phyloP scores from a whole-genome alignment of 2,329 filamentous ascomycete genomes.

The Akanthomyces lecanii region DNA sequence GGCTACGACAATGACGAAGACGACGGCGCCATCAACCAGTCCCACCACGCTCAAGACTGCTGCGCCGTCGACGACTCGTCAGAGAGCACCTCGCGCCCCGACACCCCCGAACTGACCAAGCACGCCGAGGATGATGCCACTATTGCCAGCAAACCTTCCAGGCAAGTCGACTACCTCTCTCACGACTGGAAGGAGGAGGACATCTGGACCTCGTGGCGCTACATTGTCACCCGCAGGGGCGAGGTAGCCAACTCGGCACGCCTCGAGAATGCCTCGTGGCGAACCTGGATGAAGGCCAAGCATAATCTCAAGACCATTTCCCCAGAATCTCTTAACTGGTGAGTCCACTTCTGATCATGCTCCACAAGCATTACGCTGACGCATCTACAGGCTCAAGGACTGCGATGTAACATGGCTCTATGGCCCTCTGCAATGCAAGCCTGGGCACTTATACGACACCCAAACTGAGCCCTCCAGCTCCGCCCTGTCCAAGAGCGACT shows the following conservation, averaged over 20 bases:
- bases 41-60: constrained; percentile 43
- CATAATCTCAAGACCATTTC: constrained; percentile 82
- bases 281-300: constrained; percentile 93
- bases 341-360: constrained; percentile 30
- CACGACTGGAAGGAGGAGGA: constrained; percentile 94
- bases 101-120: constrained; percentile 52
- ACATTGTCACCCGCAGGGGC: constrained; percentile 75
- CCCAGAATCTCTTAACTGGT: constrained; percentile 93
- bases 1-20: constrained; percentile 37
- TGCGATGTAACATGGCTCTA: constrained; percentile 98
- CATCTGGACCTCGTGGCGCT: constrained; percentile 96
- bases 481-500: constrained; percentile 52
- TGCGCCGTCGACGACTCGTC: constrained; percentile 52
- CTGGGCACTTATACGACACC: constrained; percentile 45
- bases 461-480: constrained; percentile 16
- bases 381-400: constrained; percentile 74
- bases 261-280: constrained; percentile 94
- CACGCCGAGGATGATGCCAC: constrained; percentile 77
- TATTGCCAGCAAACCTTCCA: constrained; percentile 67
- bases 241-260: constrained; percentile 77
- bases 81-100: constrained; percentile 49
- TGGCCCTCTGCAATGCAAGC: constrained; percentile 77
- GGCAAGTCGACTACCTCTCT: constrained; percentile 93
- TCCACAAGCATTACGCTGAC: constrained; percentile 27
- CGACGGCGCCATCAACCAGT: constrained; percentile 42